These are phyloP conservation scores for Fusarium liriodendri DNA, from an alignment of 2,329 filamentous ascomycete genomes.

Conservation along the genomic window DNA sequence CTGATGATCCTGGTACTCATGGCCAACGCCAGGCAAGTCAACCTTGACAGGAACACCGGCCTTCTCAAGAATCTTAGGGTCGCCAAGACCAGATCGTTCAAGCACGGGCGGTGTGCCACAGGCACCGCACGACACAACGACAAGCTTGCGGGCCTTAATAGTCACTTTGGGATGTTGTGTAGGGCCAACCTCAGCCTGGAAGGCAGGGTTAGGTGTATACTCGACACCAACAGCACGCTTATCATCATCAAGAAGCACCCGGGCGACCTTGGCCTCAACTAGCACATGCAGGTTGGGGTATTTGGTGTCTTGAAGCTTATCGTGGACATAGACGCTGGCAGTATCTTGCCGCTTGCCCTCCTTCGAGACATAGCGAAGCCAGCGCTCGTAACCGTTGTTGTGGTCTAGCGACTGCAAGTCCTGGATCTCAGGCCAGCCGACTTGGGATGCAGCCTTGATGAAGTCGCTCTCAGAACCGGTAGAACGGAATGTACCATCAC, in stretches of 20 bases:
- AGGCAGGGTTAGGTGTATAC: conserved; percentile 58
- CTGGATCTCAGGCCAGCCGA: conserved; percentile 62
- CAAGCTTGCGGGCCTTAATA: conserved; percentile 45
- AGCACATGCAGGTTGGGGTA: conserved; percentile 71
- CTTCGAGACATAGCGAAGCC: conserved; percentile 54
- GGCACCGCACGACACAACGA: conserved; percentile 57
- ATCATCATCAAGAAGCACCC: conserved; percentile 63
- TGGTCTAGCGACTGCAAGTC: conserved; percentile 65
- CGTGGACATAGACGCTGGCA: conserved; percentile 60
- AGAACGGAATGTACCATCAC: conserved; percentile 59
- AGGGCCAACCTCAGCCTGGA: conserved; percentile 30
- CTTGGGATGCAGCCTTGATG: conserved; percentile 56
- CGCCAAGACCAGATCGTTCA: conserved; percentile 72
- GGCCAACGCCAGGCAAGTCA: conserved; percentile 64
- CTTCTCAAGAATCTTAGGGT: conserved; percentile 58
- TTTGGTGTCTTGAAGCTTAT: conserved; percentile 47
- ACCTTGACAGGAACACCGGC: conserved; percentile 59
- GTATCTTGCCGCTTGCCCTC: conserved; percentile 68
- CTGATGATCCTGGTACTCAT: conserved; percentile 67
- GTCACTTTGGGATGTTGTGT: conserved; percentile 23
- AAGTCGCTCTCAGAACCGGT: conserved; percentile 59
- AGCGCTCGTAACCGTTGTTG: conserved; percentile 46
- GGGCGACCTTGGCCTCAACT: conserved; percentile 65
- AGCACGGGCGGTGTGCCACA: conserved; percentile 66
- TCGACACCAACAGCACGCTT: conserved; percentile 69